phyloP scores from a whole-genome alignment of 2,329 filamentous ascomycete species.

The Fusarium caatingaense region DNA sequence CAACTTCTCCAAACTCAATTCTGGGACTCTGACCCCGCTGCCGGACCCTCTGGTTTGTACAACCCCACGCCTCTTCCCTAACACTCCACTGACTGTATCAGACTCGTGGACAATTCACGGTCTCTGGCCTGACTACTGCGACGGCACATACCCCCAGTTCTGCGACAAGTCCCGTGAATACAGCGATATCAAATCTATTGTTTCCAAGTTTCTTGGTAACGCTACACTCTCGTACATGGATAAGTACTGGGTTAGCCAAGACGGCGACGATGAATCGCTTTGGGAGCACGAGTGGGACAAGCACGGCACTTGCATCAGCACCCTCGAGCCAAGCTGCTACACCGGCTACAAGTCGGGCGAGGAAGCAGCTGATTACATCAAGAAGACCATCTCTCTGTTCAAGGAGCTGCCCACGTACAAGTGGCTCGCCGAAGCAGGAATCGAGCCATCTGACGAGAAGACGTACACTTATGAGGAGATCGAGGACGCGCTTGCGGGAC shows the following conservation, averaged over 20 bases:
- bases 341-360: conserved; percentile 67
- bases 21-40: conserved; percentile 75
- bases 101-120: conserved; percentile 83
- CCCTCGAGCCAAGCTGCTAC: conserved; percentile 76
- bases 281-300: conserved; percentile 83
- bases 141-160: conserved; percentile 75
- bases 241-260: conserved; percentile 77
- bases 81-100: conserved; percentile 12
- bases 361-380: conserved; percentile 77
- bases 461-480: conserved; percentile 72
- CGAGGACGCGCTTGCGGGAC: conserved; percentile 65
- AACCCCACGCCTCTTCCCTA: accelerated
- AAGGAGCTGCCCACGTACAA: conserved; percentile 73
- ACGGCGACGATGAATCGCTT: conserved; percentile 71
- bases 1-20: conserved; percentile 81
- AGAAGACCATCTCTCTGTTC: conserved; percentile 73
- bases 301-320: conserved; percentile 80
- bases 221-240: conserved; percentile 74
- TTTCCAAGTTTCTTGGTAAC: conserved; percentile 63
- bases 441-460: conserved; percentile 62
- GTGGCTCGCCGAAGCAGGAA: conserved; percentile 70
- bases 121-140: conserved; percentile 74
- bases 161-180: conserved; percentile 73
- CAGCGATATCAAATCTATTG: conserved; percentile 72
- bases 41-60: conserved; percentile 62